These are phyloP conservation scores for Heliamphora pulchella DNA, from an alignment of 179 eudicot species.

Conservation along the genomic window DNA sequence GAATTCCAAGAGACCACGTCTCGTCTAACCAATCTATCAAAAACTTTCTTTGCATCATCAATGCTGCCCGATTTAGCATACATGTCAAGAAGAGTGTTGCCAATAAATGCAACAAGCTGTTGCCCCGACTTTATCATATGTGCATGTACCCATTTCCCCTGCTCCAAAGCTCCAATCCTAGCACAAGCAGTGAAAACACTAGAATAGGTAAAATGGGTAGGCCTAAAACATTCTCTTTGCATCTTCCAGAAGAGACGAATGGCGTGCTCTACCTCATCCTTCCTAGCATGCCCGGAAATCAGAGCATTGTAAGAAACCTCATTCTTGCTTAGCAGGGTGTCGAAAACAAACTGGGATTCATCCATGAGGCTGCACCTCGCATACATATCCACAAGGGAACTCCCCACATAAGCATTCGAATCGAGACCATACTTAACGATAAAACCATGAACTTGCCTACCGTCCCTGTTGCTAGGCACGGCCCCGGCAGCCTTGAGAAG, in stretches of 20 bases:
- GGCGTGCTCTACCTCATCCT: constrained; percentile 51
- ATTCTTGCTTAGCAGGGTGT: constrained; percentile 39
- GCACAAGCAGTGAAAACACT: constrained; percentile 61
- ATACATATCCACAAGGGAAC: constrained; percentile 71
- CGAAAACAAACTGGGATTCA: constrained; percentile 46
- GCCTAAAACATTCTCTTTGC: constrained; percentile 41
- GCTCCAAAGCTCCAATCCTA: constrained; percentile 56
- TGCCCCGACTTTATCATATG: constrained; percentile 53
- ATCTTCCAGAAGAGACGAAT: constrained; percentile 51
- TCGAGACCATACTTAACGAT: constrained; percentile 49
- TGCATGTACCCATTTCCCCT: constrained; percentile 75
- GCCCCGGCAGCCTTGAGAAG: constrained; percentile 59
- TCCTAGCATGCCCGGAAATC: constrained; percentile 61
- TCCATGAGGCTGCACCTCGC: constrained; percentile 45
- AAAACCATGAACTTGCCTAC: constrained; percentile 53
- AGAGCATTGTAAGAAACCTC: constrained; percentile 78
- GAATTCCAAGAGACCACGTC: constrained; percentile 82
- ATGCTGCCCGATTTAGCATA: constrained; percentile 78
- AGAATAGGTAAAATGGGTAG: constrained; percentile 59
- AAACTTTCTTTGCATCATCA: constrained; percentile 55
- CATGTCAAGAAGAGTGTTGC: constrained; percentile 78
- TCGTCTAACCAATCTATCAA: constrained; percentile 36
- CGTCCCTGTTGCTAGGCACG: constrained; percentile 30
- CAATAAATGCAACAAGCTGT: constrained; percentile 44
- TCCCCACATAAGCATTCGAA: constrained; percentile 53